Percentiles rank a stretch among this genome's conserved stretches.
These are phyloP conservation scores for Phialophora verrucosa DNA, from an alignment of 2,329 filamentous ascomycete genomes.

Conservation along the genomic window DNA sequence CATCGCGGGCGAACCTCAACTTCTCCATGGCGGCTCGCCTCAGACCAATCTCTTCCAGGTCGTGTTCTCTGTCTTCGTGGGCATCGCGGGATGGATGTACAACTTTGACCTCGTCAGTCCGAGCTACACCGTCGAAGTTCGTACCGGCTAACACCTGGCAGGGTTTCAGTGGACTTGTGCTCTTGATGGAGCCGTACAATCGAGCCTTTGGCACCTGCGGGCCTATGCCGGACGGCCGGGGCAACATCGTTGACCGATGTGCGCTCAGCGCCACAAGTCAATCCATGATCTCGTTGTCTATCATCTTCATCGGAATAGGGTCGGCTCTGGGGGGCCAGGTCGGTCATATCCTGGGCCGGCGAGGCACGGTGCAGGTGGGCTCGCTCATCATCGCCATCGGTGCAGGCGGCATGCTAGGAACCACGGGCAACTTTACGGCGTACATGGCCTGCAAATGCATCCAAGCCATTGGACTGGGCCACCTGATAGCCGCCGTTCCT, in stretches of 20 bases:
- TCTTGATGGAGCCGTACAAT: slow-evolving; percentile 10
- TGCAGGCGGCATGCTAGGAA: slow-evolving; percentile 57
- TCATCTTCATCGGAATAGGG: slow-evolving; percentile 41
- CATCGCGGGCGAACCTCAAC: neutral
- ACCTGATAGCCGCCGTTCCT: slow-evolving; percentile 52
- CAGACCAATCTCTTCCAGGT: slow-evolving; percentile 7
- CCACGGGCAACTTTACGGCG: slow-evolving; percentile 12
- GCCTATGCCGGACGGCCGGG: neutral
- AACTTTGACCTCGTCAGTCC: slow-evolving; percentile 13
- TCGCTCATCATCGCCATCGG: slow-evolving; percentile 70
- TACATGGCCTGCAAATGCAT: slow-evolving; percentile 60
- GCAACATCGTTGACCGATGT: neutral
- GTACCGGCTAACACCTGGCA: neutral
- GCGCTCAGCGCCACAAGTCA: slow-evolving; percentile 38
- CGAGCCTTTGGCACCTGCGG: slow-evolving; percentile 6
- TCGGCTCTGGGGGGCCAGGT: slow-evolving; percentile 62
- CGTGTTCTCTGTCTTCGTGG: slow-evolving; percentile 10
- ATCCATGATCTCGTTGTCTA: slow-evolving; percentile 40
- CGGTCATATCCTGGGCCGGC: slow-evolving; percentile 63
- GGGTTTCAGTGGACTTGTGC: slow-evolving; percentile 5
- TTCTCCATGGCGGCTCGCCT: neutral
- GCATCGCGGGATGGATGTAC: slow-evolving; percentile 19
- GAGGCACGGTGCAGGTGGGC: slow-evolving; percentile 67
- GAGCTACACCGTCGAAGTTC: neutral
- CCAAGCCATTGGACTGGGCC: slow-evolving; percentile 45